These are phyloP conservation scores for Annona squamosa DNA, from an alignment of 164 flowering plant species.

Conservation along the genomic window DNA sequence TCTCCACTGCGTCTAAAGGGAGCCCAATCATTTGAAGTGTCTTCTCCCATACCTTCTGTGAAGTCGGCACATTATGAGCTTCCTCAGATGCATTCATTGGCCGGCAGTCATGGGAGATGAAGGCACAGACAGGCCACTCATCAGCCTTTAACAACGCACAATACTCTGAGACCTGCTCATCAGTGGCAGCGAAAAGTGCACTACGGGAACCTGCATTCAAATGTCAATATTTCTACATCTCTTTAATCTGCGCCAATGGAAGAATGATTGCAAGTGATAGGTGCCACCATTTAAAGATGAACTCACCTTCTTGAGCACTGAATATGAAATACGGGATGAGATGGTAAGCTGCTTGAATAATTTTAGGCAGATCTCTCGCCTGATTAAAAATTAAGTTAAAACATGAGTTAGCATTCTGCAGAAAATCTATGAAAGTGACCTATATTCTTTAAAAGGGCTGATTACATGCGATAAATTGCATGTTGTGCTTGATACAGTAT, in stretches of 20 bases:
- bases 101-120: constrained; percentile 73
- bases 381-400: constrained; percentile 16
- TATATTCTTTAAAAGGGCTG: not conserved
- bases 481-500: no score
- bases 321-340: constrained; percentile 86
- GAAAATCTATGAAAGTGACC: not conserved
- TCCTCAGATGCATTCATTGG: constrained; percentile 94
- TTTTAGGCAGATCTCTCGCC: constrained; percentile 89
- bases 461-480: no score
- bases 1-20: constrained; percentile 79
- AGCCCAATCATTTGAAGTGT: constrained; percentile 87
- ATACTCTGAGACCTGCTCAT: constrained; percentile 81
- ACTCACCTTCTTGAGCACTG: constrained; percentile 71
- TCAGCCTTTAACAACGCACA: constrained; percentile 76
- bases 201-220: constrained; percentile 73
- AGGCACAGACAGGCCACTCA: constrained; percentile 92
- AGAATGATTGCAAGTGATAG: not conserved
- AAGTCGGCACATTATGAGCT: constrained; percentile 68
- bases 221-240: not conserved
- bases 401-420: not conserved
- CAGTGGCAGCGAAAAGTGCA: constrained; percentile 90
- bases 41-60: constrained; percentile 79
- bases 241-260: not conserved
- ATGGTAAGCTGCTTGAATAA: constrained; percentile 73
- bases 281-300: not conserved